A percentile compares a stretch with the other conserved stretches of the same genome.
Conservation (phyloP, 805 yeast genomes). For the Suhomyces sp. region DNA sequence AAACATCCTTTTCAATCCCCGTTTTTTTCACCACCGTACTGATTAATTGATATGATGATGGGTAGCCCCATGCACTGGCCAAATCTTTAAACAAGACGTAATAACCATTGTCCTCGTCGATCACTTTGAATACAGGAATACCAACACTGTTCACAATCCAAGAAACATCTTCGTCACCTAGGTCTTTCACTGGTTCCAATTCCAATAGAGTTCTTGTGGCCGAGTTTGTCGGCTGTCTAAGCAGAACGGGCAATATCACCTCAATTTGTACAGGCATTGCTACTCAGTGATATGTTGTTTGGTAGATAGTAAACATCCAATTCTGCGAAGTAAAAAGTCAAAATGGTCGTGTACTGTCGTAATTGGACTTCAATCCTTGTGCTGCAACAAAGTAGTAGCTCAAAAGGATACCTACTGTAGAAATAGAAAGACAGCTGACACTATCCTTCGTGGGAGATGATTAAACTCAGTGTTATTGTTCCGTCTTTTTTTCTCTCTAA, state of each 20-base stretch:
- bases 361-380: no score
- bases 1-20: constrained; percentile 15
- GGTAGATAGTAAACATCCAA: no score
- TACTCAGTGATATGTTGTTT: no score
- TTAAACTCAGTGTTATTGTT: no score
- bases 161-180: constrained; percentile 4
- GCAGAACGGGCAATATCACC: constrained; percentile 3
- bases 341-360: no score
- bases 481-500: no score
- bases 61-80: constrained; percentile 36
- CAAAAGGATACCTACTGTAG: no score
- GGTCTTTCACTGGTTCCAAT: neutral
- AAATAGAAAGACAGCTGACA: no score
- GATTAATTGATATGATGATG: constrained; percentile 43
- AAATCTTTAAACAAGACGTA: constrained; percentile 33
- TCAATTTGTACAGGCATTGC: constrained; percentile 2
- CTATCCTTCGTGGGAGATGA: no score
- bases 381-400: no score
- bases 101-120: constrained; percentile 4
- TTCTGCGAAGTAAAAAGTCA: no score
- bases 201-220: constrained; percentile 5
- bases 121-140: constrained; percentile 9
- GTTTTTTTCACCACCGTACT: constrained; percentile 24
- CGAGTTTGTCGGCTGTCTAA: neutral
- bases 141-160: constrained; percentile 6